phyloP scores from a whole-genome alignment of 352 stramenopile genomes.

The Phytophthora constricta region DNA sequence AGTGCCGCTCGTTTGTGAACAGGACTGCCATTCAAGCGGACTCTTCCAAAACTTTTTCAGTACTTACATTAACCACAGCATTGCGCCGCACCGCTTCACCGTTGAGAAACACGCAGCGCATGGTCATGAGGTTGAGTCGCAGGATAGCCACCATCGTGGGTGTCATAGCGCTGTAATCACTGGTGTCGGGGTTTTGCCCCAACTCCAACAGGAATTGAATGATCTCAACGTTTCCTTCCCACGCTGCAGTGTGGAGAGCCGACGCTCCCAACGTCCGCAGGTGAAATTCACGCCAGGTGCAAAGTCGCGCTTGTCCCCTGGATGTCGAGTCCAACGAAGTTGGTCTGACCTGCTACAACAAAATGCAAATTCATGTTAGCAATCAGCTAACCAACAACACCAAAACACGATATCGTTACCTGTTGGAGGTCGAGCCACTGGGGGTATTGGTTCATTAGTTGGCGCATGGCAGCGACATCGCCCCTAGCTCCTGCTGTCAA shows the following conservation, averaged over 20 bases:
- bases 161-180: constrained; percentile 29
- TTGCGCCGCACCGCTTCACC: constrained; percentile 26
- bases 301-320: constrained; percentile 11
- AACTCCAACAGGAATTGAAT: constrained; percentile 30
- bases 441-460: constrained; percentile 13
- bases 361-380: no score
- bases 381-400: background rate
- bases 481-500: constrained; percentile 16
- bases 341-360: constrained; percentile 15
- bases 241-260: constrained; percentile 33
- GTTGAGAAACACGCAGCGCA: constrained; percentile 31
- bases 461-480: constrained; percentile 23
- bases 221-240: constrained; percentile 22
- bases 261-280: constrained; percentile 32
- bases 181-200: constrained; percentile 23
- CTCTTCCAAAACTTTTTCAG: no score
- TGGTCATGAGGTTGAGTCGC: constrained; percentile 29
- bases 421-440: constrained; percentile 32
- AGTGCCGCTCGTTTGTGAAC: no score
- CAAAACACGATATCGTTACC: constrained; percentile 8
- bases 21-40: background rate
- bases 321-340: constrained; percentile 16
- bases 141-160: constrained; percentile 38
- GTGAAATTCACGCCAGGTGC: constrained; percentile 32
- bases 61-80: constrained; percentile 30